Conservation (phyloP, 2,329 filamentous ascomycete genomes). For the Parascedosporium putredinis region DNA sequence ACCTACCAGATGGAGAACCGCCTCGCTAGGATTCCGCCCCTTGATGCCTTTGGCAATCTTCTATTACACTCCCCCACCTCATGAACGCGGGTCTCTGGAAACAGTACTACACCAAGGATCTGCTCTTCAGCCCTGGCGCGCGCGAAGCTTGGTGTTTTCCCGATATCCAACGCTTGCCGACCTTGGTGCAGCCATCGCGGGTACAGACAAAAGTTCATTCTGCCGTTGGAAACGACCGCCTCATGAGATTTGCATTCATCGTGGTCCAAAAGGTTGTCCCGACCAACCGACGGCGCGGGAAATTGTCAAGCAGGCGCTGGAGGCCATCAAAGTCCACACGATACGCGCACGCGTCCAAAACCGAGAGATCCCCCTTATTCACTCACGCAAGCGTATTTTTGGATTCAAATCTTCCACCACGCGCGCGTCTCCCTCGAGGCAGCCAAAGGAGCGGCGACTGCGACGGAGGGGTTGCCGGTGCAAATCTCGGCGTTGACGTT, state of each 20-base stretch:
- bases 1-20: constrained; percentile 13
- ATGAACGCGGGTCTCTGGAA: constrained; percentile 22
- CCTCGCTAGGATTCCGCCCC: constrained; percentile 8
- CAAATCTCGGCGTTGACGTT: not conserved
- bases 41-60: constrained; percentile 16
- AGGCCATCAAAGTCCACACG: constrained; percentile 15
- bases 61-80: constrained; percentile 16
- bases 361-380: constrained; percentile 17
- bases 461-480: not conserved
- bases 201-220: not conserved
- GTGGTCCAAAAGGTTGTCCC: constrained; percentile 17
- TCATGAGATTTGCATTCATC: constrained; percentile 20
- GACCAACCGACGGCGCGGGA: constrained; percentile 14
- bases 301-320: constrained; percentile 18
- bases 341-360: constrained; percentile 15
- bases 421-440: constrained; percentile 11
- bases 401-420: constrained; percentile 19
- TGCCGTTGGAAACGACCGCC: constrained; percentile 12
- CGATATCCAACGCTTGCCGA: constrained; percentile 19
- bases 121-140: constrained; percentile 20
- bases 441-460: not conserved
- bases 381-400: constrained; percentile 23
- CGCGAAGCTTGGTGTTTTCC: constrained; percentile 20
- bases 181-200: constrained; percentile 1
- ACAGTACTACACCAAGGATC: constrained; percentile 20